phyloP scores from a whole-genome alignment of 805 yeast species.

The Metahyphopichia silvanorum region DNA sequence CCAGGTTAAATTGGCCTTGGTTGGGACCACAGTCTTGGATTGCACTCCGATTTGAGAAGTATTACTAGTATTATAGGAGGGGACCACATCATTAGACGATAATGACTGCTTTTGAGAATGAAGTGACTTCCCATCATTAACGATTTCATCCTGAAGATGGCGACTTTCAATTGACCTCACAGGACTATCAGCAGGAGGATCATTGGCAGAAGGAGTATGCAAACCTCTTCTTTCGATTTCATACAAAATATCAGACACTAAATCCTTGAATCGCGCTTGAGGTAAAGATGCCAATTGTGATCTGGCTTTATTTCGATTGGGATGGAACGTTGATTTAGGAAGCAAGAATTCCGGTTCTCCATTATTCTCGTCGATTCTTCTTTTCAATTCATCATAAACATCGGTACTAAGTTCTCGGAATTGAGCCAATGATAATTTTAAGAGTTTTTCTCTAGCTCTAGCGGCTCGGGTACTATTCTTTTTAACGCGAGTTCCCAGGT shows the following conservation, averaged over 20 bases:
- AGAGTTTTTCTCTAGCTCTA: constrained; percentile 80
- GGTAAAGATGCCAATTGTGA: constrained; percentile 86
- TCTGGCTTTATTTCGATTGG: constrained; percentile 93
- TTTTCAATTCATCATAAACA: constrained; percentile 85
- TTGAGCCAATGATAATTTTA: constrained; percentile 77
- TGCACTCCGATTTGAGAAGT: constrained; percentile 42
- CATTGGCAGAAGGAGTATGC: constrained; percentile 23
- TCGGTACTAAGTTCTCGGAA: constrained; percentile 90
- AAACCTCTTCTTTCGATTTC: constrained; percentile 80
- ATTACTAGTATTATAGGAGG: constrained; percentile 7
- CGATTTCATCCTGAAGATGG: background rate
- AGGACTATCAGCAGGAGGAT: too few relatives aligned
- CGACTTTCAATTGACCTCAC: too few relatives aligned
- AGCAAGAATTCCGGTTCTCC: constrained; percentile 61
- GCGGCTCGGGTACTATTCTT: constrained; percentile 59
- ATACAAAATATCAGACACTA: constrained; percentile 82
- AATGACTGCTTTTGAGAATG: background rate
- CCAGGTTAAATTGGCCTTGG: constrained; percentile 83
- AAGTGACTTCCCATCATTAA: too few relatives aligned
- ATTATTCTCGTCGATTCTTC: constrained; percentile 64
- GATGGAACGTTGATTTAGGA: constrained; percentile 76
- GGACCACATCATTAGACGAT: too few relatives aligned
- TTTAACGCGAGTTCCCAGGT: constrained; percentile 34
- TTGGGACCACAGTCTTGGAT: constrained; percentile 73
- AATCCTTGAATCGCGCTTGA: constrained; percentile 76